phyloP scores from a whole-genome alignment of 805 yeast genomes.

The Candida takata region DNA sequence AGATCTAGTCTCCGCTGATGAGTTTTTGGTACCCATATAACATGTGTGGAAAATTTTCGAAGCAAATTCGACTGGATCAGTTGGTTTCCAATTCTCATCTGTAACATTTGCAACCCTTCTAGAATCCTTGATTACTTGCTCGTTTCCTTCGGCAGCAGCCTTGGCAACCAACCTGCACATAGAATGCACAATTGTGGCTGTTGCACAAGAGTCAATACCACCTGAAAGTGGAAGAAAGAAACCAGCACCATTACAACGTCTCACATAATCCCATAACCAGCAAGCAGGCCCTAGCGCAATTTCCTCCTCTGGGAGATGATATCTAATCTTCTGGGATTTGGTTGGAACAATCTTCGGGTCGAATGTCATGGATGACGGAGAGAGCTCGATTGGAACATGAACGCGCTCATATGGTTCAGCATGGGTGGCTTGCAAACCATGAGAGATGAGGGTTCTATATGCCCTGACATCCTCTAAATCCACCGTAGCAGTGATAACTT shows the following conservation, averaged over 20 bases:
- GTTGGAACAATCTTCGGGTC: conserved; percentile 60
- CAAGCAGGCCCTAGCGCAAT: conserved; percentile 98
- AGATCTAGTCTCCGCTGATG: conserved; percentile 76
- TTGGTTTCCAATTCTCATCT: conserved; percentile 56
- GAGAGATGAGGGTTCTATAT: conserved; percentile 66
- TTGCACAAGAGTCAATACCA: conserved; percentile 97
- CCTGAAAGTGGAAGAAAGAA: conserved; percentile 92
- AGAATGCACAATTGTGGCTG: conserved; percentile 87
- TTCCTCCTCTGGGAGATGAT: conserved; percentile 89
- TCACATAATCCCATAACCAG: conserved; percentile 97
- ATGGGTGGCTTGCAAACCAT: conserved; percentile 29
- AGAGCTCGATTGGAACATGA: conserved; percentile 56
- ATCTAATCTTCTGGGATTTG: conserved; percentile 39
- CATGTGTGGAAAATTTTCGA: conserved; percentile 75
- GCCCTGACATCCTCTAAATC: conserved; percentile 87
- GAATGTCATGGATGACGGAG: conserved; percentile 53
- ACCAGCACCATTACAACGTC: conserved; percentile 88
- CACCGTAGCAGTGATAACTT: conserved; percentile 91
- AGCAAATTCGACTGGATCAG: conserved; percentile 70
- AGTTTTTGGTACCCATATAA: conserved; percentile 94
- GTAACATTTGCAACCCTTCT: conserved; percentile 53
- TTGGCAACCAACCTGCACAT: conserved; percentile 84
- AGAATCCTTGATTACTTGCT: conserved; percentile 73
- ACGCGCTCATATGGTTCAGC: conserved; percentile 38
- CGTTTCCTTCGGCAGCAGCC: conserved; percentile 61